These are phyloP conservation scores for Vinca major DNA, from an alignment of 305 asterid species.

Conservation along the genomic window DNA sequence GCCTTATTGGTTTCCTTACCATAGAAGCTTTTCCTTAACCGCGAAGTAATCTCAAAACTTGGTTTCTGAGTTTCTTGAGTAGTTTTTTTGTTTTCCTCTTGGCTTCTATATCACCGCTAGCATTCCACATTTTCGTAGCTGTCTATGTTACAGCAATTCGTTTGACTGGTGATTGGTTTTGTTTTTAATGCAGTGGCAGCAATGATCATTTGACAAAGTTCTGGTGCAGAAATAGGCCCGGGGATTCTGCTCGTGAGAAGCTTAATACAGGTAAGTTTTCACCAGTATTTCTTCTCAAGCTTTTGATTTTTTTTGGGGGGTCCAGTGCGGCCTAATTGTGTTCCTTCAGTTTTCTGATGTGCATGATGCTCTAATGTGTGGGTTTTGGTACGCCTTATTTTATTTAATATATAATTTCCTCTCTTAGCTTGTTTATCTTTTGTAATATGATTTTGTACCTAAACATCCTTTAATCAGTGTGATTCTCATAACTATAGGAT, in stretches of 20 bases:
- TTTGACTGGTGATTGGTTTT: slow-evolving; percentile 7
- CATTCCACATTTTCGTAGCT: not conserved
- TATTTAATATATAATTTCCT: not conserved
- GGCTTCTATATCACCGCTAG: not conserved
- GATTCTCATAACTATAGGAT: no score
- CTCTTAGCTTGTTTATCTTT: not conserved
- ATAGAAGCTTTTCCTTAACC: no score
- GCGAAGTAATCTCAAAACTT: no score
- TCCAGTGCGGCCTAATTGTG: not conserved
- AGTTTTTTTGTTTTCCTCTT: no score
- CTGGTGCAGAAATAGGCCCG: slow-evolving; percentile 99
- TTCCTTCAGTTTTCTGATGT: not conserved
- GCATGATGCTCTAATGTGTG: not conserved
- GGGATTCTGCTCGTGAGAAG: slow-evolving; percentile 86
- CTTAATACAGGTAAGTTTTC: slow-evolving; percentile 45
- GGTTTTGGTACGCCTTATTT: not conserved
- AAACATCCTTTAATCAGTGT: not conserved
- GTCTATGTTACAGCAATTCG: not conserved
- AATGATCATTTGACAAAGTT: slow-evolving; percentile 92
- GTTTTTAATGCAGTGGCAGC: slow-evolving; percentile 82
- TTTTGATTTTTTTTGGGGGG: not conserved
- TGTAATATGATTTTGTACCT: not conserved
- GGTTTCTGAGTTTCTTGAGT: no score
- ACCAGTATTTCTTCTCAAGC: slow-evolving; percentile 11
- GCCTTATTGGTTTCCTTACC: no score